Percentiles rank a stretch among this genome's conserved stretches.
Conservation (phyloP, 371 early-diverging fungal genomes). For the Mortierella sp. region DNA sequence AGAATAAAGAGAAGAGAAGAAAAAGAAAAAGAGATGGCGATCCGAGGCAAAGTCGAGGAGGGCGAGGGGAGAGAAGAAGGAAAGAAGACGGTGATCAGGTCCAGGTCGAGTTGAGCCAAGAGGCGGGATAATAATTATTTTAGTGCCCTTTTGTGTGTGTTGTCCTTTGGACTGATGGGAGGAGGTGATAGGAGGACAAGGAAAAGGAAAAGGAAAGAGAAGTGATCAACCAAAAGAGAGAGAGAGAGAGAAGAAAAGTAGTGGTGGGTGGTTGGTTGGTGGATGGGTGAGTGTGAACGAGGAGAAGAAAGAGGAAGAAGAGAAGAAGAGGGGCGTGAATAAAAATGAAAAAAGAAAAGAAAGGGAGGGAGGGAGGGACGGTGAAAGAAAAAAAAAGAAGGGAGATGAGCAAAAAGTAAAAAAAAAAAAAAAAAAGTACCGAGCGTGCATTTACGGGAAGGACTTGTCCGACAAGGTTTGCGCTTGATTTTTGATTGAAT, state of each 20-base stretch:
- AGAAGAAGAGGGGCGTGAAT: background rate
- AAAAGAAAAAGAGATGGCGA: background rate
- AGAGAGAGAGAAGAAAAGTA: no score
- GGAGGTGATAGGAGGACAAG: background rate
- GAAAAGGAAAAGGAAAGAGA: background rate
- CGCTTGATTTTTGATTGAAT: no score
- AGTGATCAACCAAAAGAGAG: no score
- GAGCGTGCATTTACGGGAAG: slow-evolving; percentile 7
- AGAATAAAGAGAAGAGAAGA: background rate
- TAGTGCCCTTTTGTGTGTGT: background rate
- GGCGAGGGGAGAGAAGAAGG: background rate
- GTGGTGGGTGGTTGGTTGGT: no score
- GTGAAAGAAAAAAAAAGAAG: background rate
- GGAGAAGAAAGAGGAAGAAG: background rate
- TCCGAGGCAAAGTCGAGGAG: slow-evolving; percentile 1
- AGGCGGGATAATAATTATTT: background rate
- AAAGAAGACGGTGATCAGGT: background rate
- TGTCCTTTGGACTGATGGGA: background rate
- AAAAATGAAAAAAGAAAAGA: slow-evolving; percentile 4
- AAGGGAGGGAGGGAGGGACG: background rate
- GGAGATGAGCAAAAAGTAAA: background rate
- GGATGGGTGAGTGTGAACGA: background rate
- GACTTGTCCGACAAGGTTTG: background rate
- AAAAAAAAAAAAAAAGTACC: background rate
- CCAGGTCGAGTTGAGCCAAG: background rate